Evolutionary conservation across 305 asterid species (phyloP).

Genomic region (Solanum chacoense): DNA sequence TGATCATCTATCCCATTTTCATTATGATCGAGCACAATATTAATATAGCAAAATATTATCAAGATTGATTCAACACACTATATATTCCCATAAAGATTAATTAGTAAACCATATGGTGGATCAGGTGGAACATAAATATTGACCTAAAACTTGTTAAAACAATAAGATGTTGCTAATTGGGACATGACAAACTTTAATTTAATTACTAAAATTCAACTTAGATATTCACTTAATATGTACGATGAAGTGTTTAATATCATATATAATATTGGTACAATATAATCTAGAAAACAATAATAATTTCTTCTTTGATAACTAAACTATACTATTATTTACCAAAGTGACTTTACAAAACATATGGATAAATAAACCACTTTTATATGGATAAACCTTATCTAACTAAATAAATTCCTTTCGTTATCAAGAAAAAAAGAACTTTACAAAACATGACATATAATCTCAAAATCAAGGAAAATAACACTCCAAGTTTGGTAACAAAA

Average conservation of each 20-base stretch:
- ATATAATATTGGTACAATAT: background rate
- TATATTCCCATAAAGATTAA: too few relatives aligned
- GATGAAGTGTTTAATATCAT: background rate
- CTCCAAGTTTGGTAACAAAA: background rate
- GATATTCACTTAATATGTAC: background rate
- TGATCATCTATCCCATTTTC: background rate
- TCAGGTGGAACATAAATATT: background rate
- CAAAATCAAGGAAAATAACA: background rate
- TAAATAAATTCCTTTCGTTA: background rate
- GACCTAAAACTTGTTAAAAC: background rate
- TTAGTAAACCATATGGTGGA: background rate
- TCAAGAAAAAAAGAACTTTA: too few relatives aligned
- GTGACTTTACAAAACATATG: background rate
- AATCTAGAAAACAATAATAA: background rate
- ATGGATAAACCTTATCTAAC: background rate
- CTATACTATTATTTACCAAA: background rate
- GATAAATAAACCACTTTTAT: background rate
- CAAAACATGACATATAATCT: too few relatives aligned
- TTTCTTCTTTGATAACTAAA: background rate
- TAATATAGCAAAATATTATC: background rate
- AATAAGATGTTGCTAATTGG: background rate
- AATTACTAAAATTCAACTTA: background rate
- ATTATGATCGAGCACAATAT: background rate
- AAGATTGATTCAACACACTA: background rate
- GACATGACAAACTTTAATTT: background rate